Percentiles rank a stretch among this genome's conserved stretches.
Conservation (phyloP, 2,329 filamentous ascomycete species). For the Aspergillus pseudotamarii region DNA sequence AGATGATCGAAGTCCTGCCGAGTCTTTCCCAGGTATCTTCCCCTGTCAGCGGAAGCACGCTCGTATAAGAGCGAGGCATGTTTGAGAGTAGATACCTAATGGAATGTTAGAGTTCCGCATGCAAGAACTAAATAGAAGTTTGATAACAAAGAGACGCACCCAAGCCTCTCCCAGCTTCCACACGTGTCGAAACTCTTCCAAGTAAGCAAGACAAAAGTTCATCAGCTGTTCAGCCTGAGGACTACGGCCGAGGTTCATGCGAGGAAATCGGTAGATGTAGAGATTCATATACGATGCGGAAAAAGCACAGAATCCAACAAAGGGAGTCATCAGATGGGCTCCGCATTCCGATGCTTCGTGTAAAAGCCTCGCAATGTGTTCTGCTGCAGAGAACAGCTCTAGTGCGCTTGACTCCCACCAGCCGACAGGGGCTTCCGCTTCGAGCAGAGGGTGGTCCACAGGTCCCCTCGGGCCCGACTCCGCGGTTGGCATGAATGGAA, state of each 20-base stretch:
- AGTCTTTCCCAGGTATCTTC: constrained; percentile 1
- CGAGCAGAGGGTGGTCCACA: background rate
- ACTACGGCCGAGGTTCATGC: constrained; percentile 5
- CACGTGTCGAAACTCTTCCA: constrained; percentile 1
- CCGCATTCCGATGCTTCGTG: constrained; percentile 7
- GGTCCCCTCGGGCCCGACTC: background rate
- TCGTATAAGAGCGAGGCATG: constrained; percentile 1
- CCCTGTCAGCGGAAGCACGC: background rate
- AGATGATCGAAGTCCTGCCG: constrained; percentile 1
- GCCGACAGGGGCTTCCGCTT: constrained; percentile 2
- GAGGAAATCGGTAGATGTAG: constrained; percentile 2
- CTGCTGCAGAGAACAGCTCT: background rate
- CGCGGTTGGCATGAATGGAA: background rate
- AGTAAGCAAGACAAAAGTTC: constrained; percentile 2
- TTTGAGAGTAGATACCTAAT: background rate
- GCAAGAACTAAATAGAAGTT: background rate
- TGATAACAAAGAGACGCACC: background rate
- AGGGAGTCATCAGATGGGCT: background rate
- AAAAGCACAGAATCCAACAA: constrained; percentile 4
- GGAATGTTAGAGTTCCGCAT: background rate
- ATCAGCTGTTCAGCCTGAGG: background rate
- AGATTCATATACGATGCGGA: constrained; percentile 4
- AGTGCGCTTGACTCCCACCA: constrained; percentile 6
- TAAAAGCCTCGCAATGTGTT: background rate
- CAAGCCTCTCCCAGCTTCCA: constrained; percentile 6